Evolutionary conservation across 1,284 basidiomycete species (phyloP).

Genomic region (Rhodotorula mucilaginosa): DNA sequence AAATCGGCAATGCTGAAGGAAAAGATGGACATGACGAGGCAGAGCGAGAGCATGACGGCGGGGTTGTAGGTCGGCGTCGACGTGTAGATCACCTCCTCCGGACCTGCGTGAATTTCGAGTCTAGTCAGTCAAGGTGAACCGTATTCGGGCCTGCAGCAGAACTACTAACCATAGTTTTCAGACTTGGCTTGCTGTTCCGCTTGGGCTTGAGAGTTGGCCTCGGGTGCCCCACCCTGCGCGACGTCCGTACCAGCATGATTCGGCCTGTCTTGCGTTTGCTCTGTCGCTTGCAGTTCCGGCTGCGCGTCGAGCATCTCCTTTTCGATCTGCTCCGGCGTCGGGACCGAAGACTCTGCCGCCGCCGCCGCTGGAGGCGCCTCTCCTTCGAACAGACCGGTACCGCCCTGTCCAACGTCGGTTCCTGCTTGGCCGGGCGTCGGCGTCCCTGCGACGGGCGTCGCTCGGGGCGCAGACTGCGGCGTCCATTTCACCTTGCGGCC

Average conservation of each 20-base stretch:
- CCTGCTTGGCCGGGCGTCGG: constrained; percentile 20
- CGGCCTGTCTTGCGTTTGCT: background rate
- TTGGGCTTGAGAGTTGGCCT: background rate
- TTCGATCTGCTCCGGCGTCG: constrained; percentile 17
- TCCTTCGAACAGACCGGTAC: constrained; percentile 11
- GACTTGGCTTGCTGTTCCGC: no score
- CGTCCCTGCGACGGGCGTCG: background rate
- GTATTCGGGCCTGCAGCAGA: no score
- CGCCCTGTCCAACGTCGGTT: constrained; percentile 10
- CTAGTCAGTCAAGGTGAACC: background rate
- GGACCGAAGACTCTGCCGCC: background rate
- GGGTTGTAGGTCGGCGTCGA: constrained; percentile 28
- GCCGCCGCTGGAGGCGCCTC: background rate
- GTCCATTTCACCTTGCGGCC: background rate
- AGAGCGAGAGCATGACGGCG: constrained; percentile 28
- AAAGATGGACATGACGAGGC: constrained; percentile 30
- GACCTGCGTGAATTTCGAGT: background rate
- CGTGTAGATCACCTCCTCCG: constrained; percentile 33
- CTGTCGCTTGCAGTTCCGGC: background rate
- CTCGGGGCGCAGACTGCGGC: background rate
- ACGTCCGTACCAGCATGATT: constrained; percentile 22
- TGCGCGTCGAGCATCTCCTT: constrained; percentile 11
- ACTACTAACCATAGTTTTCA: no score
- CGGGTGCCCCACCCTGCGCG: background rate
- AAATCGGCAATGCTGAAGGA: constrained; percentile 28